Conservation (phyloP, 345 rosid species). For the Rhizophora apiculata region DNA sequence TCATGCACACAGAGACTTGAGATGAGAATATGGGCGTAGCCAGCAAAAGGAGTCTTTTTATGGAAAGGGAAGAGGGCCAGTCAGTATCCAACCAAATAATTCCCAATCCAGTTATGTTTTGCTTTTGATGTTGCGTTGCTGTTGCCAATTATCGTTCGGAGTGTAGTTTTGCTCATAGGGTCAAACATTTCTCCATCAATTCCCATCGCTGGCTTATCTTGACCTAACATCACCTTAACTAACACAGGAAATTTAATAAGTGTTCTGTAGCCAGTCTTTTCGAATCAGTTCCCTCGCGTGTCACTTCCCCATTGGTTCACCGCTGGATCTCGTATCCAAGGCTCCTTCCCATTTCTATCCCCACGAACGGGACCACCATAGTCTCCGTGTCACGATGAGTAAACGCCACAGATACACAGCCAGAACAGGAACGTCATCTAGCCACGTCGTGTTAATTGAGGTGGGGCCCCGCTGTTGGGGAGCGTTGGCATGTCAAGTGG, state of each 20-base stretch:
- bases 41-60: not conserved
- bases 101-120: no score
- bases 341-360: not conserved
- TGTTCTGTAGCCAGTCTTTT: not conserved
- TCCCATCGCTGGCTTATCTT: not conserved
- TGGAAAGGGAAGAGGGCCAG: not conserved
- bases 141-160: no score
- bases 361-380: not conserved
- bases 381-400: not conserved
- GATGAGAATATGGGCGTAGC: no score
- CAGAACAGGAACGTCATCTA: not conserved
- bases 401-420: not conserved
- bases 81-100: not conserved
- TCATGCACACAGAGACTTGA: no score
- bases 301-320: not conserved
- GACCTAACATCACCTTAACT: not conserved
- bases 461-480: not conserved
- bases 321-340: not conserved
- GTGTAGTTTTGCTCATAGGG: not conserved
- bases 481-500: no score
- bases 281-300: not conserved
- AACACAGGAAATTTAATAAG: not conserved
- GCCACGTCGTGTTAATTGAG: not conserved
- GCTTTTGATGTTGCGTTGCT: no score
- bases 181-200: not conserved